Evolutionary conservation across 805 yeast species (phyloP).

Genomic region (Kurtzmaniella cleridarum): DNA sequence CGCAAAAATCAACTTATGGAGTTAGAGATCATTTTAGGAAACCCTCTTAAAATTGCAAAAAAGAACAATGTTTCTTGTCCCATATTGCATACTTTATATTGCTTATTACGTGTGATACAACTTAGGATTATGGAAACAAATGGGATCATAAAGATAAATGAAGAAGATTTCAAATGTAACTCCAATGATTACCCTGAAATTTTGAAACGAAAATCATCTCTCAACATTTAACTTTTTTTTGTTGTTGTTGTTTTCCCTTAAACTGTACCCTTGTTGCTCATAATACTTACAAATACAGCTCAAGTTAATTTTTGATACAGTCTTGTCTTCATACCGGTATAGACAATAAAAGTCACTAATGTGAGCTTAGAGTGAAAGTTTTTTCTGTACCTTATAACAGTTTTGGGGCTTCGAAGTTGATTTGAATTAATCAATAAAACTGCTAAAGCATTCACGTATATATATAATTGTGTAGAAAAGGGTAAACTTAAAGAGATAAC

Average conservation of each 20-base stretch:
- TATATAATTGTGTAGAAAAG: too few species aligned
- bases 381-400: too few species aligned
- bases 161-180: conserved; percentile 14
- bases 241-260: not conserved
- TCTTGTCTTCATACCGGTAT: too few species aligned
- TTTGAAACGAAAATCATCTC: conserved; percentile 7
- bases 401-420: too few species aligned
- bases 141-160: conserved; percentile 33
- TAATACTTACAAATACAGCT: too few species aligned
- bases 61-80: conserved; percentile 48
- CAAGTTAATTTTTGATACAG: too few species aligned
- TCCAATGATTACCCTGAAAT: conserved; percentile 16
- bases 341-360: too few species aligned
- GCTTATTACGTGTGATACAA: conserved; percentile 57
- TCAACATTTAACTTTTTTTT: not conserved
- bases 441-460: too few species aligned
- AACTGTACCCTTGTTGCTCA: too few species aligned
- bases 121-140: conserved; percentile 52
- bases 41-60: conserved; percentile 34
- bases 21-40: conserved; percentile 36
- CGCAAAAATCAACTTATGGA: conserved; percentile 34
- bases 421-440: too few species aligned
- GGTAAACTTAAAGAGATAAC: too few species aligned
- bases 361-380: too few species aligned
- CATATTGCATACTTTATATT: conserved; percentile 50